Evolutionary conservation across 805 yeast genomes (phyloP).

Genomic region (Starmera caribaea): DNA sequence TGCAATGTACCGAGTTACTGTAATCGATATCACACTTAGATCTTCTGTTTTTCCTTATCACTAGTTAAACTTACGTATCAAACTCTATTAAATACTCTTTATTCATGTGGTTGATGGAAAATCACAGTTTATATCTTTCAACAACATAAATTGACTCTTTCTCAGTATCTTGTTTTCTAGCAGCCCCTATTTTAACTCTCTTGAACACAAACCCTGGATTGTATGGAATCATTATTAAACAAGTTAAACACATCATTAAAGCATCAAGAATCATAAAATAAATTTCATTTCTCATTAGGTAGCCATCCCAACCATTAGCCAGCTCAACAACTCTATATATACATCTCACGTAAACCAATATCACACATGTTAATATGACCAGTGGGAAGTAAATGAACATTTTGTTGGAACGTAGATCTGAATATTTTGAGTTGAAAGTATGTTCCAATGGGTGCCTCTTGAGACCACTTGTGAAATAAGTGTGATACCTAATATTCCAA

Average conservation of each 20-base stretch:
- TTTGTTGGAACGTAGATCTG: neutral
- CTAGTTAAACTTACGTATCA: too few species aligned
- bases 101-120: too few species aligned
- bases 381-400: constrained; percentile 32
- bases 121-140: neutral
- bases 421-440: neutral
- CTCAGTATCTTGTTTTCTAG: too few species aligned
- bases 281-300: constrained; percentile 44
- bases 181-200: neutral
- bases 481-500: constrained; percentile 20
- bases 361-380: constrained; percentile 32
- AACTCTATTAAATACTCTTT: too few species aligned
- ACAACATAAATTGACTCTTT: too few species aligned
- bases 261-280: constrained; percentile 50
- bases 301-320: constrained; percentile 47
- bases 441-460: neutral
- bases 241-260: constrained; percentile 42
- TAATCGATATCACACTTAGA: too few species aligned
- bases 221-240: constrained; percentile 33
- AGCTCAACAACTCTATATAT: constrained; percentile 61
- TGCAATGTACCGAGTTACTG: too few species aligned
- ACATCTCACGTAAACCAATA: constrained; percentile 51
- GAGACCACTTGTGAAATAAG: too few species aligned
- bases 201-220: constrained; percentile 48
- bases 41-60: too few species aligned